phyloP scores from a whole-genome alignment of 371 early-diverging fungal genomes.

The Mortierella sp. region DNA sequence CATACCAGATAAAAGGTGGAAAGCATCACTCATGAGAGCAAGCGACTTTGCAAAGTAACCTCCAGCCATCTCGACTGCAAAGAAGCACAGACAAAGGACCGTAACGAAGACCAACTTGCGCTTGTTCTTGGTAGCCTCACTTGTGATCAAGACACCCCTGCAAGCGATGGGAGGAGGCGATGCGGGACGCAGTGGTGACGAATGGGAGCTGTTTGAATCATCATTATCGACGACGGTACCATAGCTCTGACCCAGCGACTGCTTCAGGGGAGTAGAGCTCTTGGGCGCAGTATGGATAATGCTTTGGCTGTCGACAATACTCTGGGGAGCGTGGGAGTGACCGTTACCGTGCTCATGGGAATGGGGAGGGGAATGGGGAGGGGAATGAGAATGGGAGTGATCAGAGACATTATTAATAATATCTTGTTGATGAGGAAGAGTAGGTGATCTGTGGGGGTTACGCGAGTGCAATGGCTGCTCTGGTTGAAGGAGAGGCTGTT shows the following conservation, averaged over 20 bases:
- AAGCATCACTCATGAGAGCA: slow-evolving; percentile 82
- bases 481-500: slow-evolving; percentile 15
- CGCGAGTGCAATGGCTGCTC: slow-evolving; percentile 10
- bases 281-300: slow-evolving; percentile 33
- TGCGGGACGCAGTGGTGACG: slow-evolving; percentile 24
- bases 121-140: slow-evolving; percentile 55
- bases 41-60: slow-evolving; percentile 76
- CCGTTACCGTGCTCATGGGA: slow-evolving; percentile 16
- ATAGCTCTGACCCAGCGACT: slow-evolving; percentile 28
- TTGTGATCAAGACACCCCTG: slow-evolving; percentile 52
- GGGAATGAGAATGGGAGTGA: slow-evolving; percentile 11
- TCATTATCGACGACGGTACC: slow-evolving; percentile 12
- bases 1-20: slow-evolving; percentile 76
- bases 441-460: slow-evolving; percentile 27
- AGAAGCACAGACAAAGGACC: slow-evolving; percentile 71
- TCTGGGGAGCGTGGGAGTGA: slow-evolving; percentile 28
- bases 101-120: slow-evolving; percentile 55
- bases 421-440: background rate
- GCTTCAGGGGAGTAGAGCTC: slow-evolving; percentile 37
- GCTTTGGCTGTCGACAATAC: slow-evolving; percentile 30
- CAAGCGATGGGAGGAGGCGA: slow-evolving; percentile 55
- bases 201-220: slow-evolving; percentile 17
- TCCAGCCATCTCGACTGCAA: slow-evolving; percentile 77
- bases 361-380: background rate
- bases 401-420: background rate